A percentile compares a stretch with the other conserved stretches of the same genome.
phyloP scores from a whole-genome alignment of 805 yeast species.

The Starmerella bacillaris region DNA sequence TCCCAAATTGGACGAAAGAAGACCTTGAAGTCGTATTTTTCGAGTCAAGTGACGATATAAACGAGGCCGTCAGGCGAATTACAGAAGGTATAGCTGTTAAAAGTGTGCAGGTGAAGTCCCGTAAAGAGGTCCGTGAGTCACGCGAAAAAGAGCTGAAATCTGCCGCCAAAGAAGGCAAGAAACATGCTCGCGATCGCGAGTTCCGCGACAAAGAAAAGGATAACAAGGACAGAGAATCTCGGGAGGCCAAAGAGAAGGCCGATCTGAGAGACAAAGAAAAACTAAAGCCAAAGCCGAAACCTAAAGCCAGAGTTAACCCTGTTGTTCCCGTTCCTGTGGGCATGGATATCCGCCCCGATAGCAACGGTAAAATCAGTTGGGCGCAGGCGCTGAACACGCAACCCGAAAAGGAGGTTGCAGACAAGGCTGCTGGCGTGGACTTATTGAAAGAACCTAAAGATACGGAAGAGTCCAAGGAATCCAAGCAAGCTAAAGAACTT shows the following conservation, averaged over 20 bases:
- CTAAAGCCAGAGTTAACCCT: too few relatives aligned
- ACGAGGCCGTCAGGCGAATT: conserved; percentile 67
- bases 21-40: conserved; percentile 60
- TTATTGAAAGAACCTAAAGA: too few relatives aligned
- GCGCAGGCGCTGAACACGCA: conserved; percentile 10
- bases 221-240: too few relatives aligned
- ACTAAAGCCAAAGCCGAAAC: not conserved
- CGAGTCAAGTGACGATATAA: conserved; percentile 58
- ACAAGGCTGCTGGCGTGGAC: too few relatives aligned
- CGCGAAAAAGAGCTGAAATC: conserved; percentile 27
- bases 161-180: too few relatives aligned
- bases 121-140: conserved; percentile 29
- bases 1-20: conserved; percentile 85
- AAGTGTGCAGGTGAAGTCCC: conserved; percentile 68
- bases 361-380: conserved; percentile 14
- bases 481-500: too few relatives aligned
- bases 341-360: not conserved
- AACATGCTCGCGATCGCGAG: too few relatives aligned
- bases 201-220: too few relatives aligned
- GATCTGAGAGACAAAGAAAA: not conserved
- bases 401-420: not conserved
- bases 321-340: conserved; percentile 4
- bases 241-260: too few relatives aligned
- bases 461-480: too few relatives aligned
- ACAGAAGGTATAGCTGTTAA: conserved; percentile 76